A percentile compares a stretch with the other conserved stretches of the same genome.
These are phyloP conservation scores for Pichia scutulata DNA, from an alignment of 805 yeast species.

Conservation along the genomic window DNA sequence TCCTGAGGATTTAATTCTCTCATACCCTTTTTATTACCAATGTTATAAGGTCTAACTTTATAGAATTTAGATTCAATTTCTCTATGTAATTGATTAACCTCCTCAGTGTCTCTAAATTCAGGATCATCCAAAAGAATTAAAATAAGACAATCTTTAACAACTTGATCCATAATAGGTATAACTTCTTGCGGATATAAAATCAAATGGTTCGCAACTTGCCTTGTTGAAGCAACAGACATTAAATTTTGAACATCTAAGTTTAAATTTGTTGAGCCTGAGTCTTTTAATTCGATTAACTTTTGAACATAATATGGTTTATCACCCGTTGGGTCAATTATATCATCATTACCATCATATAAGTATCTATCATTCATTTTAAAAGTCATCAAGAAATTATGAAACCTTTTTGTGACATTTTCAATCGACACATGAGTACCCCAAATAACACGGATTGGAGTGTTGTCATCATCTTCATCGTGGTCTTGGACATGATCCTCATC, in stretches of 20 bases:
- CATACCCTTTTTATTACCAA: conserved; percentile 70
- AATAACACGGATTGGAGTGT: conserved; percentile 81
- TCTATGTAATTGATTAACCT: conserved; percentile 30
- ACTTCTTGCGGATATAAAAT: conserved; percentile 94
- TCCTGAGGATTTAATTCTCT: conserved; percentile 90
- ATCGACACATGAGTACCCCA: conserved; percentile 99
- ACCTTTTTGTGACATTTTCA: conserved; percentile 72
- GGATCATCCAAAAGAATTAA: conserved; percentile 52
- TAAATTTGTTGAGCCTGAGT: conserved; percentile 70
- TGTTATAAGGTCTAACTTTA: conserved; percentile 84
- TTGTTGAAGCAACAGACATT: conserved; percentile 65
- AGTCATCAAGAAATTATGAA: conserved; percentile 75
- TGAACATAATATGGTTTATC: conserved; percentile 69
- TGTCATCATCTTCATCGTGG: conserved; percentile 14
- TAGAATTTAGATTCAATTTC: conserved; percentile 76
- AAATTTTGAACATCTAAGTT: conserved; percentile 80
- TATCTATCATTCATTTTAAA: conserved; percentile 74
- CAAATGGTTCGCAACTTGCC: conserved; percentile 75
- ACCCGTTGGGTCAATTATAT: conserved; percentile 42
- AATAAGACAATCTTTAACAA: conserved; percentile 83
- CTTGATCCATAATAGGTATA: conserved; percentile 95
- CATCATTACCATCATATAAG: conserved; percentile 34
- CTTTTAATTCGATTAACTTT: conserved; percentile 65
- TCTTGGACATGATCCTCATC: background rate
- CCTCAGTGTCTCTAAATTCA: conserved; percentile 6